These are phyloP conservation scores for Nitzschia putrida DNA, from an alignment of 108 stramenopile species.

Conservation along the genomic window DNA sequence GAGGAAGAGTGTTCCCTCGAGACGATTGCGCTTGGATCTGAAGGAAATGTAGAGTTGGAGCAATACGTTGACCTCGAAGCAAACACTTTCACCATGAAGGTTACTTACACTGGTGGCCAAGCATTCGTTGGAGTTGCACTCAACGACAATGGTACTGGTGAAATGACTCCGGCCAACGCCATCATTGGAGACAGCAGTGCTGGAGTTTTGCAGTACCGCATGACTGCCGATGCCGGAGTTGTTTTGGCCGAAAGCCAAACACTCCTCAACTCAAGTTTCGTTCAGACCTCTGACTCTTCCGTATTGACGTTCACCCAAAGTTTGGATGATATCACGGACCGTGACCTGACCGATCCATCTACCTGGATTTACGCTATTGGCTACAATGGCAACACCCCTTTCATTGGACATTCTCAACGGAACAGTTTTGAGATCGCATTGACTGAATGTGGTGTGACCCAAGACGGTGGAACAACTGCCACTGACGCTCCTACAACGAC, in stretches of 20 bases:
- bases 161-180: constrained; percentile 15
- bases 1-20: too few species aligned
- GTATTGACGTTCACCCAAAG: constrained; percentile 10
- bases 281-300: constrained; percentile 2
- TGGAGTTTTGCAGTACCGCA: constrained; percentile 3
- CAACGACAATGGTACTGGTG: constrained; percentile 4
- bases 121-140: constrained; percentile 16
- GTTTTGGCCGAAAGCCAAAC: background rate
- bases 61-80: constrained; percentile 17
- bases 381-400: background rate
- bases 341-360: constrained; percentile 2
- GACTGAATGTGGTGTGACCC: background rate
- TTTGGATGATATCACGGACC: background rate
- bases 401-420: background rate
- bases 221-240: constrained; percentile 4
- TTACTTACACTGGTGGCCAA: constrained; percentile 16
- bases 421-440: background rate
- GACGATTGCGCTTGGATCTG: background rate
- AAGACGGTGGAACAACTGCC: background rate
- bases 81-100: constrained; percentile 18
- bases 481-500: background rate
- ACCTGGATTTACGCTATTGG: constrained; percentile 18
- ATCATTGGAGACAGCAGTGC: constrained; percentile 26
- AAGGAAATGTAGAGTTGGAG: background rate
- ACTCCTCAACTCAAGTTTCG: constrained; percentile 6